Evolutionary conservation across 768 basidiomycete genomes (phyloP).

Genomic region (Suillus decipiens): DNA sequence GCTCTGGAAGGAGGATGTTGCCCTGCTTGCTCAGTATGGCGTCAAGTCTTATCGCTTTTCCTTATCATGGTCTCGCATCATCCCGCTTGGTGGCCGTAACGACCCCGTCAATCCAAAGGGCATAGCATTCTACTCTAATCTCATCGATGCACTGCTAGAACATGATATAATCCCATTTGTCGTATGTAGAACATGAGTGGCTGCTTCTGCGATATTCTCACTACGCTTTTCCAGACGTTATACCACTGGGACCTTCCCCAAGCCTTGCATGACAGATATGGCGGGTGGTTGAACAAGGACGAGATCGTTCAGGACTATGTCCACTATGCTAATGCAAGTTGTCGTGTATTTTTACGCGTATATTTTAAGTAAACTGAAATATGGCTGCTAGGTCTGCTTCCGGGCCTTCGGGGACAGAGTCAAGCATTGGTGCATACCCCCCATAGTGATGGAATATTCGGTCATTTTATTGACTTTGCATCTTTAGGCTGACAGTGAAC

Average conservation of each 20-base stretch:
- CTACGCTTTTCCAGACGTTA: conserved; percentile 46
- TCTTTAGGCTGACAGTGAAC: conserved; percentile 66
- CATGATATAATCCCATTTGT: conserved; percentile 69
- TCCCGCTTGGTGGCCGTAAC: conserved; percentile 70
- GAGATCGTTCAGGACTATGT: conserved; percentile 69
- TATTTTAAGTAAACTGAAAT: conserved; percentile 4
- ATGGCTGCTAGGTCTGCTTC: conserved; percentile 58
- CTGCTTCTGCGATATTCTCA: conserved; percentile 6
- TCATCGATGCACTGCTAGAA: conserved; percentile 68
- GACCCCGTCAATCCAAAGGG: conserved; percentile 74
- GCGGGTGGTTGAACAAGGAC: conserved; percentile 74
- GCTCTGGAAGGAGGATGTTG: conserved; percentile 67
- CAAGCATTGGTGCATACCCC: conserved; percentile 59
- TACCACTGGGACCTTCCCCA: conserved; percentile 85
- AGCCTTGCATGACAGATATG: conserved; percentile 70
- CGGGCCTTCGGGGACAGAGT: conserved; percentile 75
- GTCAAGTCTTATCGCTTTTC: conserved; percentile 78
- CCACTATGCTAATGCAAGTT: conserved; percentile 54
- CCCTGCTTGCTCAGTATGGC: conserved; percentile 61
- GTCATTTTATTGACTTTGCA: conserved; percentile 25
- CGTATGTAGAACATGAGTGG: conserved; percentile 37
- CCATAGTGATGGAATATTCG: conserved; percentile 2
- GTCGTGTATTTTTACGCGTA: neutral
- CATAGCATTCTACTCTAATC: conserved; percentile 66
- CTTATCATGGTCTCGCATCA: conserved; percentile 73